Base-by-base conservation (phyloP, 163 green algal species). In the Scenedesmus sp. region DNA sequence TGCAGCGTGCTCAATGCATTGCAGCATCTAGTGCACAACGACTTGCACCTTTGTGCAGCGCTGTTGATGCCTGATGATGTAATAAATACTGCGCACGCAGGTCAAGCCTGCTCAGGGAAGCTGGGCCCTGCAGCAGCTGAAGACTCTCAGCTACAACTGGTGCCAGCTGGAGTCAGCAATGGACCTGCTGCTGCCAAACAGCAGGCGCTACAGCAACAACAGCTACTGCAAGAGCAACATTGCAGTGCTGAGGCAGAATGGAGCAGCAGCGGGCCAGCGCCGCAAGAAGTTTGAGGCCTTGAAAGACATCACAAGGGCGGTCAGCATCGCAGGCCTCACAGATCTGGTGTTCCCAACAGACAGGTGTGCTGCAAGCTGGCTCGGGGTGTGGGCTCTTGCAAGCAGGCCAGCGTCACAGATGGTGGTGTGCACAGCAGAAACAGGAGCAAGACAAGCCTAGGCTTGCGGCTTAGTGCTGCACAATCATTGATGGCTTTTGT, bases 201-300 rank as follows among this genome's bases (percentile, higher is more conserved):
- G 86, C 64, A 77, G 86, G 16, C 73, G 86, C 18, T 2, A 3
- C 0, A 84, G 34, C 54, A 83, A 59, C 86, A 90, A 90, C 26
- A 20, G 84, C 18, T 90, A 90, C 64, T 90, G 86, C 62, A 62
- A 59, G n/a, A 90, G 86, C 86, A 90, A 90, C 54, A 59, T 90
- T 23, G 52, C 46, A 3, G 10, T 8, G 3, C 13, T 83, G 52
- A 84, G 26, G 52, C 67, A 77, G 18, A 18, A 20, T 8, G 67
- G 67, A 34, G 67, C 67, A 77, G 67, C 67, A 46, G 62, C 64
- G 5, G 67, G 52, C 20, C 46, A 66, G 16, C n/a, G 62, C 10
- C 16, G 26, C 26, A 84, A 15, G 18, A 83, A 90, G 86, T 55
- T 23, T 55, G 86, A 59, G 13, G 64, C 64, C 5, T 8, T 84